Base-by-base conservation (phyloP, 805 yeast species). In the Candida jianshihensis region DNA sequence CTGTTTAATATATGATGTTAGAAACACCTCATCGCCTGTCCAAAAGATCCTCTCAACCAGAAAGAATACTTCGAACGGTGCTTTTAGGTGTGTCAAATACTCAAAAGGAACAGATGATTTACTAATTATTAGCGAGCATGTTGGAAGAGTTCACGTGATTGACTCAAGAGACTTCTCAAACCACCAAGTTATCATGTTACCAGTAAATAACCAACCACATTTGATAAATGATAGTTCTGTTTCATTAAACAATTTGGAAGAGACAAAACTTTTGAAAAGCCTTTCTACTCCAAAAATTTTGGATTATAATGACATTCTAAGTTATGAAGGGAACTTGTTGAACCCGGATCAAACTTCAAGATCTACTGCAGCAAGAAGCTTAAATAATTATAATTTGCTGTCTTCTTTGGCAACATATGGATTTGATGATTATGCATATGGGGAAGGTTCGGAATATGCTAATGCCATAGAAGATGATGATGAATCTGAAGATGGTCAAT, bases 71-170 rank as follows among this genome's bases (percentile, higher is more conserved):
- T 61, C 66, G 19, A 58, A 61, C 36, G 89, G 90, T 4, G 84
- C 88, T 1, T 81, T 82, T 51, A 64, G 92, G 41, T 76, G 80
- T 59, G 53, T 47, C 32, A 77, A 78, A 53, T 79, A 75, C 46
- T 66, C 83, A 18, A 65, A 70, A 26, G 81, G 85, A 4, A 64
- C 81, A 13, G 89, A 81, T 48, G 96, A 89, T 57, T 58, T 87
- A 40, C 61, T 89, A 38, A 73, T 83, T 36, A 68, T 89, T 3
- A 72, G 82, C 36, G 97, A 89, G 55, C 96, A 89, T 48, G 81
- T 78, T 36, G 94, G 95, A 0, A 68, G 95, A 36, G 83, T 89
- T 4, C 97, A 89, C 59, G 65, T 88, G 38, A 65, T 89, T 19
- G 96, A 89, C 55, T 70, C 87, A 19, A 71, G 95, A 42, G 75